A percentile compares a stretch with the other conserved stretches of the same genome.
phyloP scores from a whole-genome alignment of 805 yeast species.

The Starmerella apis region DNA sequence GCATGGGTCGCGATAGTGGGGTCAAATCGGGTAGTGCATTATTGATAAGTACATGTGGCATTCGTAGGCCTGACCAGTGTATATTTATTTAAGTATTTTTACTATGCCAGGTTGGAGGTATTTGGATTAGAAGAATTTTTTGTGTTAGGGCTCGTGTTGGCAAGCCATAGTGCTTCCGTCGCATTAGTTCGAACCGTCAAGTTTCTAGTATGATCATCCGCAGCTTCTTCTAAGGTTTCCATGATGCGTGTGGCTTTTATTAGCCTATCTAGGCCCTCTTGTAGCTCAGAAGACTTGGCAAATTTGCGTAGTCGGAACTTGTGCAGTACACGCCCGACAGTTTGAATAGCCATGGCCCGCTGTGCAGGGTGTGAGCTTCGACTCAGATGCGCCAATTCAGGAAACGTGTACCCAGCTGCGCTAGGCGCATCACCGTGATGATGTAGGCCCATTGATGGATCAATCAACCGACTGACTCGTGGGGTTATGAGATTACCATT shows the following conservation, averaged over 20 bases:
- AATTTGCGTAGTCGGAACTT: slow-evolving; percentile 48
- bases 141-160: slow-evolving; percentile 17
- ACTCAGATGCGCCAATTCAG: slow-evolving; percentile 68
- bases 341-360: slow-evolving; percentile 74
- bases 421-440: slow-evolving; percentile 86
- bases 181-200: slow-evolving; percentile 27
- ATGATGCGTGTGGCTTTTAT: slow-evolving; percentile 22
- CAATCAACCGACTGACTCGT: slow-evolving; percentile 39
- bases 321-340: slow-evolving; percentile 76
- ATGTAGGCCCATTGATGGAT: slow-evolving; percentile 62
- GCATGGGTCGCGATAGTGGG: neutral
- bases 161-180: slow-evolving; percentile 28
- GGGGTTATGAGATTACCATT: slow-evolving; percentile 65
- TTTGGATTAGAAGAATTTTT: too few relatives aligned
- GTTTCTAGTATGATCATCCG: slow-evolving; percentile 25
- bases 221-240: slow-evolving; percentile 25
- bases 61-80: too few relatives aligned
- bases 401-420: slow-evolving; percentile 82
- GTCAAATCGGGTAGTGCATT: neutral
- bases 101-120: too few relatives aligned
- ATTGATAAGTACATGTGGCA: too few relatives aligned
- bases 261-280: slow-evolving; percentile 25
- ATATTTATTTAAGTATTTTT: too few relatives aligned
- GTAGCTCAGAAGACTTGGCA: slow-evolving; percentile 36
- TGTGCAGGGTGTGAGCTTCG: slow-evolving; percentile 77